Conservation (phyloP, 2,329 filamentous ascomycete species). For the Dissoconium aciculare region DNA sequence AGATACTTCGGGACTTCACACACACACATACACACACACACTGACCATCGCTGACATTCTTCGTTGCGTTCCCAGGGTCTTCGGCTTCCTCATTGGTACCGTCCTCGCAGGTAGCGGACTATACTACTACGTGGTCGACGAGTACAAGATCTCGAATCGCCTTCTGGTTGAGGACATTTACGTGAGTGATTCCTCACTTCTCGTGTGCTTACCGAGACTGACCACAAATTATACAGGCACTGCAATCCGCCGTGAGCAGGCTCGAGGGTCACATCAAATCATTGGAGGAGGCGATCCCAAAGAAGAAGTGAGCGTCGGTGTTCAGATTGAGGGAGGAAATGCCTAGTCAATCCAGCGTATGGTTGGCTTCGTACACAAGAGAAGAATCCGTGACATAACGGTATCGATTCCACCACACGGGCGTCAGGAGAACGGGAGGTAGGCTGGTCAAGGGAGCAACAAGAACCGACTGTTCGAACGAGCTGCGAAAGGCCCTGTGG, state of each 20-base stretch:
- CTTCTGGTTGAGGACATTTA: constrained; percentile 90
- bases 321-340: neutral
- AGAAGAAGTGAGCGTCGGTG: constrained; percentile 43
- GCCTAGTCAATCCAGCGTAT: neutral
- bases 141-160: constrained; percentile 89
- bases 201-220: neutral
- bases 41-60: constrained; percentile 5
- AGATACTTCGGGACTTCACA: neutral
- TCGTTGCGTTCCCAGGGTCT: constrained; percentile 55
- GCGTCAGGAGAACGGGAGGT: too few species aligned
- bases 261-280: constrained; percentile 70
- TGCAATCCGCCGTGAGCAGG: constrained; percentile 75
- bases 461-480: too few species aligned
- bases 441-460: too few species aligned
- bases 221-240: too few species aligned
- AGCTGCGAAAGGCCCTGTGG: too few species aligned
- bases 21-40: constrained; percentile 1
- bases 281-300: constrained; percentile 59
- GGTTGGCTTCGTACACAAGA: neutral
- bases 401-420: constrained; percentile 2
- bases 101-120: constrained; percentile 64
- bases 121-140: constrained; percentile 84
- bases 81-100: constrained; percentile 80
- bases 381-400: neutral
- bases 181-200: constrained; percentile 46